Evolutionary conservation across 306 rosid genomes (phyloP).

Genomic region (Cucurbita ficifolia): DNA sequence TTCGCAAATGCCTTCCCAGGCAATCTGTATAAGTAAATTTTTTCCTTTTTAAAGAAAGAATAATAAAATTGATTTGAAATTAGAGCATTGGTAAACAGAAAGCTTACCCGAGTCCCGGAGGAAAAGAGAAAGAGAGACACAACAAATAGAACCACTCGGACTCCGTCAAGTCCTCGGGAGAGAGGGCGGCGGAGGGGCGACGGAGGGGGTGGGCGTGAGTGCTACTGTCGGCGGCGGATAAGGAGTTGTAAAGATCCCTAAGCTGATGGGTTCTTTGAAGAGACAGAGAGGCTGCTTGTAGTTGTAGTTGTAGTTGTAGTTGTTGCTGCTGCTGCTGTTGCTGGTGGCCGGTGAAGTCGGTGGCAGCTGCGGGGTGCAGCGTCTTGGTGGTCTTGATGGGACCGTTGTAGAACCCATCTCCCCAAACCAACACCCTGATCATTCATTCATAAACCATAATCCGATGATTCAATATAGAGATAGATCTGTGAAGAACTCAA

Average conservation of each 20-base stretch:
- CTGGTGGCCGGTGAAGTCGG: conserved; percentile 9
- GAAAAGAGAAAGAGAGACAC: conserved; percentile 88
- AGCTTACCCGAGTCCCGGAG: conserved; percentile 69
- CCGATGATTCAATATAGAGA: no score
- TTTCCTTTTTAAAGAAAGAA: no score
- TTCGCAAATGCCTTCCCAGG: conserved; percentile 81
- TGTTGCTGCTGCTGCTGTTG: no score
- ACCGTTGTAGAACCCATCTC: conserved; percentile 90
- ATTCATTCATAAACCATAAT: no score
- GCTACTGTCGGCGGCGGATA: conserved; percentile 44
- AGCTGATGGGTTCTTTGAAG: conserved; percentile 93
- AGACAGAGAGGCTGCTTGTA: background rate
- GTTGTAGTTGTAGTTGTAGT: background rate
- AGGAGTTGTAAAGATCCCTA: conserved; percentile 68
- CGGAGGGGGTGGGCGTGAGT: conserved; percentile 34
- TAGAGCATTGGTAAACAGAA: no score
- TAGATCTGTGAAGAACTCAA: no score
- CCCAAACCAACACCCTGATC: conserved; percentile 63
- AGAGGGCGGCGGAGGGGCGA: conserved; percentile 74
- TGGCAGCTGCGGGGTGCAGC: conserved; percentile 73
- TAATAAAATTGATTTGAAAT: no score
- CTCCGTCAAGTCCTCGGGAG: conserved; percentile 92
- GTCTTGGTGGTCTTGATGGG: conserved; percentile 90
- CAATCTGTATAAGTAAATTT: conserved; percentile 19
- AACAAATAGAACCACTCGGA: conserved; percentile 97